A percentile compares a stretch with the other conserved stretches of the same genome.
These are phyloP conservation scores for Podaxis pistillaris DNA, from an alignment of 768 basidiomycete genomes.

Conservation along the genomic window DNA sequence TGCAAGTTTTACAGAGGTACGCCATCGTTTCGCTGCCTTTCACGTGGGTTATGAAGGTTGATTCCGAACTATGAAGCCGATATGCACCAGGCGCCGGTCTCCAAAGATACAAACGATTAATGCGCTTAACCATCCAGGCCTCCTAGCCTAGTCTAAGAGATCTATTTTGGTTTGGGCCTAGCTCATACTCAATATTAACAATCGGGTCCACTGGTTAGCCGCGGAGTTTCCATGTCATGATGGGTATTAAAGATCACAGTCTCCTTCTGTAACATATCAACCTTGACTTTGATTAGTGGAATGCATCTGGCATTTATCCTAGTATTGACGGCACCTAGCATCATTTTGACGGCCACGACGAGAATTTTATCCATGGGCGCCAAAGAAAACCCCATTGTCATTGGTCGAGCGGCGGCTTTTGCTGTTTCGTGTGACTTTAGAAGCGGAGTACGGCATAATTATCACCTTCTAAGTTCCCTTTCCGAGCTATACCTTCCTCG, in stretches of 20 bases:
- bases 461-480: conserved; percentile 43
- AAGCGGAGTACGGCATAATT: conserved; percentile 36
- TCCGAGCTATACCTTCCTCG: conserved; percentile 45
- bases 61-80: conserved; percentile 27
- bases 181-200: conserved; percentile 14
- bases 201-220: conserved; percentile 28
- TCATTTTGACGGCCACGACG: background rate
- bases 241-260: background rate
- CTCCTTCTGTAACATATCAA: conserved; percentile 4
- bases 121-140: background rate
- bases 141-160: background rate
- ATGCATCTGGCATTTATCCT: background rate
- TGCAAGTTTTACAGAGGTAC: conserved; percentile 65
- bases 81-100: conserved; percentile 37
- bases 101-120: background rate
- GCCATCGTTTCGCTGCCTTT: conserved; percentile 19
- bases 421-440: conserved; percentile 41
- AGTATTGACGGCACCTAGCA: conserved; percentile 9
- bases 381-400: conserved; percentile 3
- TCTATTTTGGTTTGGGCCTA: conserved; percentile 15
- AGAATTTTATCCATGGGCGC: conserved; percentile 11
- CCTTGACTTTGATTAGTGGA: conserved; percentile 5
- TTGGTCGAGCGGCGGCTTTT: conserved; percentile 12
- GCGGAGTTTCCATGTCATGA: conserved; percentile 29
- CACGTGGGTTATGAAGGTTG: conserved; percentile 19